Evolutionary conservation across 495 filamentous ascomycete genomes (phyloP).

Genomic region (Achaetomiella virescens): DNA sequence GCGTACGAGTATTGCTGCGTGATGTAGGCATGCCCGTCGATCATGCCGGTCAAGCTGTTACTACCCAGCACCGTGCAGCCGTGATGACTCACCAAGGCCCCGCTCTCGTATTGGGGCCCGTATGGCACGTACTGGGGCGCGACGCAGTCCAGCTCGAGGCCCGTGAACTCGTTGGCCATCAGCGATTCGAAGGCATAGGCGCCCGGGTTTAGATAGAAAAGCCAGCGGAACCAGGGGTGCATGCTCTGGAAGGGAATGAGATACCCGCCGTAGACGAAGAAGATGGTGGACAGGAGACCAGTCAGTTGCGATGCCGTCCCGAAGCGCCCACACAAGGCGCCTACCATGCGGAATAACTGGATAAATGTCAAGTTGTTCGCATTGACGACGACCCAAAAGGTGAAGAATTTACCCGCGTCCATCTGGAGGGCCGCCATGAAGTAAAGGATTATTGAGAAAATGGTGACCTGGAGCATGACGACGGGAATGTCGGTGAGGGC

Average conservation of each 20-base stretch:
- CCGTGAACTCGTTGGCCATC: constrained; percentile 62
- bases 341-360: constrained; percentile 66
- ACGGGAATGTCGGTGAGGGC: constrained; percentile 54
- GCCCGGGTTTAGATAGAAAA: constrained; percentile 73
- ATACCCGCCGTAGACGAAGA: constrained; percentile 66
- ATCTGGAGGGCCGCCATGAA: constrained; percentile 49
- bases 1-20: constrained; percentile 50
- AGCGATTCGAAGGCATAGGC: constrained; percentile 68
- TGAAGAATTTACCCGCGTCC: constrained; percentile 53
- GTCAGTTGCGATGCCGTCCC: constrained; percentile 44
- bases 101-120: constrained; percentile 38
- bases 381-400: constrained; percentile 52
- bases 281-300: not conserved
- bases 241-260: constrained; percentile 64
- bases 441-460: constrained; percentile 53
- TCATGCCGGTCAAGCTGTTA: constrained; percentile 35
- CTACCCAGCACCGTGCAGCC: constrained; percentile 44
- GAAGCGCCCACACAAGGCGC: constrained; percentile 53
- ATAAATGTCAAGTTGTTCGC: constrained; percentile 50
- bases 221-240: constrained; percentile 76
- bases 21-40: constrained; percentile 53
- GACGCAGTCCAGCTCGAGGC: constrained; percentile 33
- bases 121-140: constrained; percentile 38
- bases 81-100: constrained; percentile 44
- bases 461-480: constrained; percentile 41